Base-by-base conservation (phyloP, 352 stramenopile genomes). In the Pythium monospermum region DNA sequence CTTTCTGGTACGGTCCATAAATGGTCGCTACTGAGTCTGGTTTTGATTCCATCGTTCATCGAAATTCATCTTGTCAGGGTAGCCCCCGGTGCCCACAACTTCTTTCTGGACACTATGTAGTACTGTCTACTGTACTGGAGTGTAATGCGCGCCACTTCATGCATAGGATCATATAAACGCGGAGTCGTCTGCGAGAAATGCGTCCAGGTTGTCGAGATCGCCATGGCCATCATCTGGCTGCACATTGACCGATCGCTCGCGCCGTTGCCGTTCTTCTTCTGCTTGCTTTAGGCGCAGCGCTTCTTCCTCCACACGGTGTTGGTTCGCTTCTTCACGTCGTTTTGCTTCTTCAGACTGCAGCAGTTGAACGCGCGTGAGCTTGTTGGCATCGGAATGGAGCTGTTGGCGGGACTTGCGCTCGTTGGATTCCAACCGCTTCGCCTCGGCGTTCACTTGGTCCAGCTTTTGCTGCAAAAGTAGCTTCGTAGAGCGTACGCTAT, bases 201-300 rank as follows among this genome's bases (percentile, higher is more conserved):
- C 63, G 36, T 87, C 79, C 38, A 91, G 66, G 44, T 87, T 69
- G 6, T 87, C 79, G 40, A 91, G 66, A 42, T 87, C 69, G 5
- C 71, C 65, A n/a, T 82, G 38, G 26, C 81, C 64, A 23, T 33
- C 53, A 33, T 78, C 66, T n/a, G 57, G 33, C n/a, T 39, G 18
- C 13, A 68, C 69, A 55, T 85, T 57, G 45, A 87, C 67, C 13
- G 68, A 61, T 26, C 74, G 67, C 48, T 74, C 59, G 41, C 63
- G 72, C 18, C 63, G 56, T 33, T 57, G 44, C 32, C 73, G 62
- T 38, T 80, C 56, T 2, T 57, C 72, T 11, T 50, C 53, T 51
- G 69, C 63, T 12, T 50, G 49, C 26, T 65, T 27, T 30, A 57
- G 32, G 28, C 49, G 54, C 33, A 25, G 32, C 0, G 22, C 27